Base-by-base conservation (phyloP, 1,284 basidiomycete genomes). In the Tilletiopsis washingtonensis region DNA sequence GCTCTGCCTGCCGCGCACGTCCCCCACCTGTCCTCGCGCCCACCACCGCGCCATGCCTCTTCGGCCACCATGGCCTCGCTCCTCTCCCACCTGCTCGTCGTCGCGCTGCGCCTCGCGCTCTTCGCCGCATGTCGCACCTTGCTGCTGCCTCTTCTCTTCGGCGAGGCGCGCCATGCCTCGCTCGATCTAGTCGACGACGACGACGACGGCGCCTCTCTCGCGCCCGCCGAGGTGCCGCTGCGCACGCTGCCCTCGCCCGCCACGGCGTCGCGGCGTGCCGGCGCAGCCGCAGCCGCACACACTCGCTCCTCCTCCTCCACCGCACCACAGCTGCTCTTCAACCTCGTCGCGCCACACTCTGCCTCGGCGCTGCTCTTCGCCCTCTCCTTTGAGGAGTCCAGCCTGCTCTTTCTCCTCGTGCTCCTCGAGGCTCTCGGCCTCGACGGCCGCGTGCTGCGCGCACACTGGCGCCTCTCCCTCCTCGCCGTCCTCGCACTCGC, bases 81-180 rank as follows among this genome's bases (percentile, higher is more conserved):
- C n/a, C n/a, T n/a, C n/a, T n/a, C n/a, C n/a, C n/a, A 45, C 37
- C 17, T 47, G n/a, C 9, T 47, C 37, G 25, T 56, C 32, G 23
- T 56, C 14, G 21, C 50, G 20, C 9, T 51, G n/a, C 54, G 54
- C 4, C 20, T 49, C 4, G 54, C 39, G 19, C 49, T 56, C 15
- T 53, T 56, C 20, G 19, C 43, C 23, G 37, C 32, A 17, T 56
- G 54, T 27, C 44, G 50, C 3, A 26, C 42, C 39, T 41, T 45
- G 4, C 23, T 51, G 12, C 54, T 69, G 3, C 68, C 68, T 12
- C 62, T 64, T 45, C 54, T 70, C 14, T 59, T 63, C 23, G 66
- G 66, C 14, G 64, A 70, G 39, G 68, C 66, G 9, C 48, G 54
- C 6, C 54, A 69, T 38, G 68, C 62, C 1, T 64, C 68, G 3